Conservation (phyloP, 495 filamentous ascomycete species). For the Talaromyces liani region DNA sequence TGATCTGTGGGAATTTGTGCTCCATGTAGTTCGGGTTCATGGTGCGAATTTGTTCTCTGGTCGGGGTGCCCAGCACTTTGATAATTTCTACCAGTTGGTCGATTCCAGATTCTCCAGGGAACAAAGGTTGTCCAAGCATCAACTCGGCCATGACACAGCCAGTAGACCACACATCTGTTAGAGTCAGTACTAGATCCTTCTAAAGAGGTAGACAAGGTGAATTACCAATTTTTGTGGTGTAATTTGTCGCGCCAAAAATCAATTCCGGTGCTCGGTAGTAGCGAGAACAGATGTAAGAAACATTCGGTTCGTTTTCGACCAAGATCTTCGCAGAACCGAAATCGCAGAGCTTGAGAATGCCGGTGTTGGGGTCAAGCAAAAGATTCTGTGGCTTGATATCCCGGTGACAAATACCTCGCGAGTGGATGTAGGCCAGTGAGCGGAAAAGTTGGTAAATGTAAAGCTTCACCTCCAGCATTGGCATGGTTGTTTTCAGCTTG, state of each 20-base stretch:
- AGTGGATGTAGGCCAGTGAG: slow-evolving; percentile 97
- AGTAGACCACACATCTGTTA: slow-evolving; percentile 96
- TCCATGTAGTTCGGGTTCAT: slow-evolving; percentile 99
- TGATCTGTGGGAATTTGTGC: slow-evolving; percentile 99
- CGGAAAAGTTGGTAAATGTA: slow-evolving; percentile 99
- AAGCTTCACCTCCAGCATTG: slow-evolving; percentile 95
- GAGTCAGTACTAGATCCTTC: slow-evolving; percentile 15
- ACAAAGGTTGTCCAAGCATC: slow-evolving; percentile 97
- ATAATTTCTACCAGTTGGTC: slow-evolving; percentile 99
- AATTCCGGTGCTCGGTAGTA: slow-evolving; percentile 98
- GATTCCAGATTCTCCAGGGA: slow-evolving; percentile 98
- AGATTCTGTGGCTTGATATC: slow-evolving; percentile 99
- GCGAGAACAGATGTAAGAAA: slow-evolving; percentile 98
- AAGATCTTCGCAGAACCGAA: slow-evolving; percentile 99
- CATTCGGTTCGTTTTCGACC: slow-evolving; percentile 97
- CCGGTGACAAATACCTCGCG: slow-evolving; percentile 96
- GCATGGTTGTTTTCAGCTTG: slow-evolving; percentile 99
- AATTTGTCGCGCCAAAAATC: slow-evolving; percentile 98
- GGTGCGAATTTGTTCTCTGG: slow-evolving; percentile 96
- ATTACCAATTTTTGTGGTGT: slow-evolving; percentile 98
- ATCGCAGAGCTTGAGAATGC: slow-evolving; percentile 95
- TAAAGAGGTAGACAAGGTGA: slow-evolving; percentile 10
- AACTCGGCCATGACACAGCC: slow-evolving; percentile 99
- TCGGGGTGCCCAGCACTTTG: slow-evolving; percentile 96
- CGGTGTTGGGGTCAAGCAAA: slow-evolving; percentile 80